Evolutionary conservation across 805 yeast species (phyloP).

Genomic region (Saturnispora besseyi): DNA sequence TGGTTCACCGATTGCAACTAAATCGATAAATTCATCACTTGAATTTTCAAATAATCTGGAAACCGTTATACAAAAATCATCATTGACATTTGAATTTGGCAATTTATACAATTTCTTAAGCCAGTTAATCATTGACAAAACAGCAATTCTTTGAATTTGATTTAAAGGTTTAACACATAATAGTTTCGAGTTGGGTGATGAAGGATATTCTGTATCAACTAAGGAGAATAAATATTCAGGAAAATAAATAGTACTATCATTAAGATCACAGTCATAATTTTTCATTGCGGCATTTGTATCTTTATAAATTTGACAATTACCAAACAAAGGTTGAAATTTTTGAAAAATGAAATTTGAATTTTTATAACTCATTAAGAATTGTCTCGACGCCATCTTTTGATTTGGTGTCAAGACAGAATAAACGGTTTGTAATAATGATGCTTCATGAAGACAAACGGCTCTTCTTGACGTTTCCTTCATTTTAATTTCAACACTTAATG

Average conservation of each 20-base stretch:
- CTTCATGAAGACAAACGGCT: slow-evolving; percentile 5
- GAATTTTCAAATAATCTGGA: slow-evolving; percentile 13
- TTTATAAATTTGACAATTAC: slow-evolving; percentile 5
- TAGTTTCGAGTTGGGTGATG: not conserved
- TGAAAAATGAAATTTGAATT: slow-evolving; percentile 9
- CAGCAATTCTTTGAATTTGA: not conserved
- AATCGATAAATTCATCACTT: slow-evolving; percentile 5
- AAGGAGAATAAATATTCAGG: slow-evolving; percentile 15
- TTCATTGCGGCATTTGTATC: not conserved
- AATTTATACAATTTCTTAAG: slow-evolving; percentile 6
- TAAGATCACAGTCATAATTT: not conserved
- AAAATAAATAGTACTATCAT: slow-evolving; percentile 8
- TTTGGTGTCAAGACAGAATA: slow-evolving; percentile 14
- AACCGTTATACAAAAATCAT: slow-evolving; percentile 13
- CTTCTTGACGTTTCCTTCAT: slow-evolving; percentile 7
- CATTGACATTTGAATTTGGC: slow-evolving; percentile 6
- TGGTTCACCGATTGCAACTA: slow-evolving; percentile 15
- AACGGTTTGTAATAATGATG: slow-evolving; percentile 11
- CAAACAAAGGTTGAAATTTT: slow-evolving; percentile 1
- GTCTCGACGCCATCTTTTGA: slow-evolving; percentile 12
- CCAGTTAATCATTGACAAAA: slow-evolving; percentile 1
- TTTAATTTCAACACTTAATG: slow-evolving; percentile 10
- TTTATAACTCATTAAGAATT: slow-evolving; percentile 12
- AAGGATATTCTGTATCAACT: not conserved
- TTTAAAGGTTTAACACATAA: not conserved